Conservation (phyloP, 2,329 filamentous ascomycete genomes). For the Cladosporium sp. region DNA sequence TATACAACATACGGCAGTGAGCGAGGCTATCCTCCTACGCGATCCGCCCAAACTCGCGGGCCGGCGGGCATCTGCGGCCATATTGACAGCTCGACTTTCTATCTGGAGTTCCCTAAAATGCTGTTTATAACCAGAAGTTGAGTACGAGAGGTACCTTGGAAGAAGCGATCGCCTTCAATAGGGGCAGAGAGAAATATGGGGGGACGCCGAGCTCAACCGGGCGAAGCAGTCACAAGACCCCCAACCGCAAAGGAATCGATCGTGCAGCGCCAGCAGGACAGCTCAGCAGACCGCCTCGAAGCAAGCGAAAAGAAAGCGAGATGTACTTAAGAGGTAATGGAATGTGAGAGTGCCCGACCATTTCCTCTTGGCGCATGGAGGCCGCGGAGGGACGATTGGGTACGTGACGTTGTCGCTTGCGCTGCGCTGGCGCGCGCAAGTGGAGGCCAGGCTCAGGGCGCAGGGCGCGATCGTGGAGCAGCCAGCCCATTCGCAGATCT, state of each 20-base stretch:
- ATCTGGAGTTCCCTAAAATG: too few relatives aligned
- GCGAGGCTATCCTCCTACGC: slow-evolving; percentile 6
- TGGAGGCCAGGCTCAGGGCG: background rate
- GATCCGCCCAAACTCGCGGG: background rate
- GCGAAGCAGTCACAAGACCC: too few relatives aligned
- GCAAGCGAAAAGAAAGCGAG: background rate
- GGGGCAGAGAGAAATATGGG: too few relatives aligned
- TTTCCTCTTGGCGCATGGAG: background rate
- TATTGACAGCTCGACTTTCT: background rate
- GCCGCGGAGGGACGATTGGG: background rate
- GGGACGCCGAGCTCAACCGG: too few relatives aligned
- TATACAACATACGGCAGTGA: slow-evolving; percentile 1
- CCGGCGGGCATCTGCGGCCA: slow-evolving; percentile 5
- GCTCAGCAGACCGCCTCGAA: background rate
- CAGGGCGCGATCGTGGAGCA: background rate
- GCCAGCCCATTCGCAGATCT: background rate
- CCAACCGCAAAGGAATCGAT: too few relatives aligned
- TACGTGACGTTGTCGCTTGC: background rate
- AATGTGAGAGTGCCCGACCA: background rate
- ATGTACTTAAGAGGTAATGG: background rate
- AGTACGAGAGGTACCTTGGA: too few relatives aligned
- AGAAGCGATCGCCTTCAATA: too few relatives aligned
- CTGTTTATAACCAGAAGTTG: too few relatives aligned
- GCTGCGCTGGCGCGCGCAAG: background rate
- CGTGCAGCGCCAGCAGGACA: background rate